phyloP scores from a whole-genome alignment of 2,329 filamentous ascomycete species.

The Sporothrix variecibatus region DNA sequence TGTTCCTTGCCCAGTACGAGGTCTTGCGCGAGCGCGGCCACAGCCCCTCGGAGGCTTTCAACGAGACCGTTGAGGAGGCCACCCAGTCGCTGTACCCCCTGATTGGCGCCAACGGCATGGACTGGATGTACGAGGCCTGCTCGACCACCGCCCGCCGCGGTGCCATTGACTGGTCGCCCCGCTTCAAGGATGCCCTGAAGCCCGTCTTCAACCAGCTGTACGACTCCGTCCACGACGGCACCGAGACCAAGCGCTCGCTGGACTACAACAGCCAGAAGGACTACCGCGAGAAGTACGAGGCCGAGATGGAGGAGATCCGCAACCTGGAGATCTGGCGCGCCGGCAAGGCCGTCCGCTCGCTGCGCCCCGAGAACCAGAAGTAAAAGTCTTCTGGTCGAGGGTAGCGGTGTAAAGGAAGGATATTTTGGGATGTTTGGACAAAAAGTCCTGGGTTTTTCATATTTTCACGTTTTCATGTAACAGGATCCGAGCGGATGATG shows the following conservation, averaged over 20 bases:
- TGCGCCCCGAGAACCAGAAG: slow-evolving; percentile 86
- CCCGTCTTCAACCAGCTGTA: slow-evolving; percentile 98
- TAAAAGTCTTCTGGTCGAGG: slow-evolving; percentile 44
- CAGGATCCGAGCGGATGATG: slow-evolving; percentile 19
- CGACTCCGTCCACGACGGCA: slow-evolving; percentile 85
- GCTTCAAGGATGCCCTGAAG: slow-evolving; percentile 98
- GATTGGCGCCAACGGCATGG: slow-evolving; percentile 97
- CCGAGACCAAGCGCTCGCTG: slow-evolving; percentile 93
- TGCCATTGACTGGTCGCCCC: slow-evolving; percentile 96
- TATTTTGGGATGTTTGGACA: not conserved
- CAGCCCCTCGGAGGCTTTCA: slow-evolving; percentile 97
- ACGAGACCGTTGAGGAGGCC: slow-evolving; percentile 99
- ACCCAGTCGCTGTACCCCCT: slow-evolving; percentile 97
- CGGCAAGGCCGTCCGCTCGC: slow-evolving; percentile 90
- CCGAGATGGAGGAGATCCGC: slow-evolving; percentile 98
- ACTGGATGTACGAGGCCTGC: slow-evolving; percentile 99
- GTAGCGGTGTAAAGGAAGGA: not conserved
- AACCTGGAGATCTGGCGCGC: slow-evolving; percentile 98
- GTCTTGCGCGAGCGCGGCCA: slow-evolving; percentile 98
- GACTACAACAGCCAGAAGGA: slow-evolving; percentile 95
- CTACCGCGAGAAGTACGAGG: slow-evolving; percentile 96
- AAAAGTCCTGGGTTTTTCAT: slow-evolving; percentile 3
- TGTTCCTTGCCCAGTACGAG: slow-evolving; percentile 99
- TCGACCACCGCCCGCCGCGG: slow-evolving; percentile 97
- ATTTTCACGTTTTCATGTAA: slow-evolving; percentile 13